Conservation (phyloP, 805 yeast species). For the Candida nitratophila region DNA sequence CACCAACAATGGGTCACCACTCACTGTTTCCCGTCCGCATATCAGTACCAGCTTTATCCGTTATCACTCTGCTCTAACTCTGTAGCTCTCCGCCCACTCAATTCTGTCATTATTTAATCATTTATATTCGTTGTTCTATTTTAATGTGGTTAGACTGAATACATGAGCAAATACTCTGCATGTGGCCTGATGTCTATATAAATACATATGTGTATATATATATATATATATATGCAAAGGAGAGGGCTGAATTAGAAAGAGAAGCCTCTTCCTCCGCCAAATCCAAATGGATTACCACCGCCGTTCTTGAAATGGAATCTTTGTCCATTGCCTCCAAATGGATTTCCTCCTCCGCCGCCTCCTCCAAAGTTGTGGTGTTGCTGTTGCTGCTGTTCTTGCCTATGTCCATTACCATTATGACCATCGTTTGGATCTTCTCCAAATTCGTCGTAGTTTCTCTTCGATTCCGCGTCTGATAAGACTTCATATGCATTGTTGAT, state of each 20-base stretch:
- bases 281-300: conserved; percentile 4
- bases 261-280: not conserved
- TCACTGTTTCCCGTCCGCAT: too few species aligned
- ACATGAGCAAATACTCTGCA: too few species aligned
- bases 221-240: too few species aligned
- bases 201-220: not conserved
- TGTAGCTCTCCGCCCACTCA: too few species aligned
- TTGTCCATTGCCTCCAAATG: conserved; percentile 6
- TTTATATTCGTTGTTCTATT: too few species aligned
- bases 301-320: conserved; percentile 6
- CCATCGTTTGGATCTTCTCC: conserved; percentile 20
- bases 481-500: conserved; percentile 92
- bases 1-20: too few species aligned
- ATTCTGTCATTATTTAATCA: too few species aligned
- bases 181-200: not conserved
- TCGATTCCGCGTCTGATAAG: conserved; percentile 57
- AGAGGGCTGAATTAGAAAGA: too few species aligned
- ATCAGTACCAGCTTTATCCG: too few species aligned
- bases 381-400: conserved; percentile 6
- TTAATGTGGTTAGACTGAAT: too few species aligned
- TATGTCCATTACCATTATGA: conserved; percentile 5
- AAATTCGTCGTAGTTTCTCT: conserved; percentile 53
- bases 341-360: conserved; percentile 8
- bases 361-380: not conserved
- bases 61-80: too few species aligned